Percentiles rank a stretch among this genome's conserved stretches.
phyloP scores from a whole-genome alignment of 495 filamentous ascomycete genomes.

The Podospora pseudopauciseta region DNA sequence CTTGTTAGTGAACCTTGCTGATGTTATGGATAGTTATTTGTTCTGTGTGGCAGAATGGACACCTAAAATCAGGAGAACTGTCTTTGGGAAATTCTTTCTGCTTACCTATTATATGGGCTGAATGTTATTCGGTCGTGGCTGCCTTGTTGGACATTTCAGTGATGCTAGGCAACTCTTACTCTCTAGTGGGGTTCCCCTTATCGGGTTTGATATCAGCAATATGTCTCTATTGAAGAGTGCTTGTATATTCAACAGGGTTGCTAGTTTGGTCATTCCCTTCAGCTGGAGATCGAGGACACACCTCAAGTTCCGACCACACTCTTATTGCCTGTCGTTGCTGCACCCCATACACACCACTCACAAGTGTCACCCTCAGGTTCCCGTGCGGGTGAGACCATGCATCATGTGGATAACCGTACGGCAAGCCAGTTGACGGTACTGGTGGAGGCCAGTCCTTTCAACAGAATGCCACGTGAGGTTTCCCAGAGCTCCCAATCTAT shows the following conservation, averaged over 20 bases:
- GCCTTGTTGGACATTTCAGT: too few relatives aligned
- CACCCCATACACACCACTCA: neutral
- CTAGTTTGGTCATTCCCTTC: neutral
- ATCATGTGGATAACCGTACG: conserved; percentile 1
- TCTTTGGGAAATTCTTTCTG: neutral
- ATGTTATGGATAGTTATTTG: neutral
- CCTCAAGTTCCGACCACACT: neutral
- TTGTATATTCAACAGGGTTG: neutral
- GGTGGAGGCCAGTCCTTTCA: neutral
- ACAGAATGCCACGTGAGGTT: neutral
- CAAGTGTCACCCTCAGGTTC: neutral
- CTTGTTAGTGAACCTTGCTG: neutral
- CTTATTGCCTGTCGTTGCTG: neutral
- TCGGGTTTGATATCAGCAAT: too few relatives aligned
- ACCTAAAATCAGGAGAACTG: neutral
- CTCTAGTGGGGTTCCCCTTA: too few relatives aligned
- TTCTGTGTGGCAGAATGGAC: neutral
- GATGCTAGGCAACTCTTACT: too few relatives aligned
- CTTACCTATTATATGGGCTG: neutral
- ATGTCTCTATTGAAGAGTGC: too few relatives aligned
- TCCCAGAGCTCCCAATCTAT: neutral
- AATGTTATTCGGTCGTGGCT: too few relatives aligned
- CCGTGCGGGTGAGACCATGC: conserved; percentile 1
- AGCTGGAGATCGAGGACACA: neutral
- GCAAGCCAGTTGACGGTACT: neutral